Evolutionary conservation across 78 protist species (phyloP).

Genomic region (Dictyostelium intermedium): DNA sequence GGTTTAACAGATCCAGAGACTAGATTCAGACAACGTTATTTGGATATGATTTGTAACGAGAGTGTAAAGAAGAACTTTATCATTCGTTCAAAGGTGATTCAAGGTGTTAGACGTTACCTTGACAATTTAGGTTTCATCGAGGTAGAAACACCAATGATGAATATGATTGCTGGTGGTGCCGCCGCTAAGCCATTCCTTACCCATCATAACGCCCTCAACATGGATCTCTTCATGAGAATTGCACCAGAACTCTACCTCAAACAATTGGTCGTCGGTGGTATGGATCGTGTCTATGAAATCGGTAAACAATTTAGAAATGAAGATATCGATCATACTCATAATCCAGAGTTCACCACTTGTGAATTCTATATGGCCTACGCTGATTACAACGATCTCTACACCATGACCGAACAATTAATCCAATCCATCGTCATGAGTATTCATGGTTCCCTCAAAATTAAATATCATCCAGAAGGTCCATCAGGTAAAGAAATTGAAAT

Average conservation of each 20-base stretch:
- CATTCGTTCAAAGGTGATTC: conserved; percentile 90
- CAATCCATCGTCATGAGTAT: conserved; percentile 82
- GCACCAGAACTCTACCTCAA: conserved; percentile 99
- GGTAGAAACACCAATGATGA: conserved; percentile 99
- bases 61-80: conserved; percentile 81
- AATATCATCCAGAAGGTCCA: conserved; percentile 88
- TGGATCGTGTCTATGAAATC: conserved; percentile 99
- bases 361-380: conserved; percentile 99
- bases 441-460: conserved; percentile 78
- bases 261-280: conserved; percentile 98
- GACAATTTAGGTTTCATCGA: conserved; percentile 94
- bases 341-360: conserved; percentile 99
- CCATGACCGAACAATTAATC: conserved; percentile 95
- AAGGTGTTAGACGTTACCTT: conserved; percentile 89
- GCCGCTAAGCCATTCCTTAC: conserved; percentile 99
- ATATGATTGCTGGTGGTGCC: conserved; percentile 99
- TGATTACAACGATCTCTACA: conserved; percentile 99
- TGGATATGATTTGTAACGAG: conserved; percentile 97
- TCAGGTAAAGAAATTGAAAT: conserved; percentile 78
- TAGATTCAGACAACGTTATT: conserved; percentile 96
- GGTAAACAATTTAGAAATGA: conserved; percentile 99
- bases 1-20: conserved; percentile 88
- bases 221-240: conserved; percentile 97
- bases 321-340: conserved; percentile 99
- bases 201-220: conserved; percentile 97